Conservation (phyloP, 2,329 filamentous ascomycete species). For the Xylaria sp. region DNA sequence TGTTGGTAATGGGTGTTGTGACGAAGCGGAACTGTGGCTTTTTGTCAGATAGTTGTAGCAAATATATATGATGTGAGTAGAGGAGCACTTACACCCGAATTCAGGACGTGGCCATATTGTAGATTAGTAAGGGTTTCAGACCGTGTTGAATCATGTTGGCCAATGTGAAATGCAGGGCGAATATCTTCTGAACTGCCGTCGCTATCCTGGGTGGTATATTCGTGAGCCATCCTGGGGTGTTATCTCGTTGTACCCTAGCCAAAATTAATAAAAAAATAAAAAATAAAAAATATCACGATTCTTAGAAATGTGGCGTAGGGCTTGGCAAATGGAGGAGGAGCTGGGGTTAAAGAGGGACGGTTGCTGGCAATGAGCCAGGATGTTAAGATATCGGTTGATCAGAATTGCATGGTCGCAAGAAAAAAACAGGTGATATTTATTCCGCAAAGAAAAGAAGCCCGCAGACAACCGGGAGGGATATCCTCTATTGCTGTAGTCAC, state of each 20-base stretch:
- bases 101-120: conserved; percentile 74
- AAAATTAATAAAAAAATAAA: neutral
- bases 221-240: conserved; percentile 41
- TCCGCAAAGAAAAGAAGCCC: neutral
- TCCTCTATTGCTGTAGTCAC: conserved; percentile 6
- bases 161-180: conserved; percentile 72
- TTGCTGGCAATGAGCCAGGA: neutral
- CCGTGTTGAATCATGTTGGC: conserved; percentile 77
- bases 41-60: conserved; percentile 17
- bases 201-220: conserved; percentile 37
- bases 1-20: conserved; percentile 81
- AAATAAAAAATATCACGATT: conserved; percentile 6
- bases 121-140: conserved; percentile 69
- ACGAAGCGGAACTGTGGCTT: conserved; percentile 76
- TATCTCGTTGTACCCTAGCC: neutral
- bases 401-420: conserved; percentile 15
- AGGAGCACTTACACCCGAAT: conserved; percentile 70
- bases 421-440: neutral
- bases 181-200: conserved; percentile 60
- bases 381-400: neutral
- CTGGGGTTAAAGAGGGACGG: neutral
- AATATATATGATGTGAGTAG: neutral
- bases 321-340: conserved; percentile 4
- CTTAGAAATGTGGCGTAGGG: conserved; percentile 18
- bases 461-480: neutral